Evolutionary conservation across 495 filamentous ascomycete genomes (phyloP).

Genomic region (Neurospora hispaniola): DNA sequence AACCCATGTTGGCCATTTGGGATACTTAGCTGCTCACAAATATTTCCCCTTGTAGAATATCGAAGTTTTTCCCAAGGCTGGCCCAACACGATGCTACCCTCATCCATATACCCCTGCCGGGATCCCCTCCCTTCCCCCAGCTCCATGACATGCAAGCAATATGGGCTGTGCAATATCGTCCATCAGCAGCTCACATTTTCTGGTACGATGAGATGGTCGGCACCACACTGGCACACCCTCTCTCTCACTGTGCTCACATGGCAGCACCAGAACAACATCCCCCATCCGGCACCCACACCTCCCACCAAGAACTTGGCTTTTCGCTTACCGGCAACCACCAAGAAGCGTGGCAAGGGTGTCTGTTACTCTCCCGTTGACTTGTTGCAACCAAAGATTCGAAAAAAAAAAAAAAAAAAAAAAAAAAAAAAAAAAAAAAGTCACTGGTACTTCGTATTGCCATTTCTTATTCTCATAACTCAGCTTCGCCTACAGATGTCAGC

Average conservation of each 20-base stretch:
- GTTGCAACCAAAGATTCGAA: background rate
- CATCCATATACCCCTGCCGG: background rate
- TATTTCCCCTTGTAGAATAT: background rate
- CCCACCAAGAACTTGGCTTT: background rate
- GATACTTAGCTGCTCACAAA: background rate
- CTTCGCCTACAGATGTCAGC: background rate
- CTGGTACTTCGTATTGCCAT: background rate
- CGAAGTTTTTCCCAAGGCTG: background rate
- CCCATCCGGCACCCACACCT: background rate
- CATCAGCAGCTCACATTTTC: background rate
- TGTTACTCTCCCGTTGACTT: background rate
- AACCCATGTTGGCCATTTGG: background rate
- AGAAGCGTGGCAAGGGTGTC: background rate
- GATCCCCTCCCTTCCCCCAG: background rate
- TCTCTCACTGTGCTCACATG: background rate
- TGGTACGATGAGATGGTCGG: background rate
- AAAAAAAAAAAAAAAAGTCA: background rate
- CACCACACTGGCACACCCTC: background rate
- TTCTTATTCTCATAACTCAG: background rate
- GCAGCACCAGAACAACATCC: background rate
- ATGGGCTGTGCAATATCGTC: background rate
- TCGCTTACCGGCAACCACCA: background rate
- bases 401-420: too few species aligned
- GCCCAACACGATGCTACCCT: background rate
- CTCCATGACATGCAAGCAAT: background rate